Percentiles rank a stretch among this genome's conserved stretches.
Conservation (phyloP, 805 yeast genomes). For the Yarrowia alimentaria region DNA sequence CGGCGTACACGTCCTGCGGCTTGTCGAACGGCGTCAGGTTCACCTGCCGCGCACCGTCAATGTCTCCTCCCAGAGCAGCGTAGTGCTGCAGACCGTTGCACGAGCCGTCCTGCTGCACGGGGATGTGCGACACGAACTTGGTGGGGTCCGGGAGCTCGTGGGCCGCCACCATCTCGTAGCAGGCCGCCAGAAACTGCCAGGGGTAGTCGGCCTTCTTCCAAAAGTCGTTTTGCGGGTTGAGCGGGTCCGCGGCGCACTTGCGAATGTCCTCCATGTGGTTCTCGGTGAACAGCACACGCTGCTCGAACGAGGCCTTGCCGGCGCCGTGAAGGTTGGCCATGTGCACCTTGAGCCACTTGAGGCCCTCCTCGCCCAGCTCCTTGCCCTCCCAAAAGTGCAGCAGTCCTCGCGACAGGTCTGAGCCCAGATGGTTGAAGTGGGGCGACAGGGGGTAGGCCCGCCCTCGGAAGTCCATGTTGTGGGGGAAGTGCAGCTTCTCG, state of each 20-base stretch:
- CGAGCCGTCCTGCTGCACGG: slow-evolving; percentile 67
- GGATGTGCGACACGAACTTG: slow-evolving; percentile 49
- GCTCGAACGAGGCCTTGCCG: no score
- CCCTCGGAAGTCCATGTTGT: slow-evolving; percentile 62
- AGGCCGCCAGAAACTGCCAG: slow-evolving; percentile 60
- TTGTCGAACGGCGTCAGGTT: slow-evolving; percentile 54
- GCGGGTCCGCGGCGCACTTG: slow-evolving; percentile 51
- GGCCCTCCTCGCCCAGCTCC: slow-evolving; percentile 51
- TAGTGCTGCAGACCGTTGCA: slow-evolving; percentile 69
- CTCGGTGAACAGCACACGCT: no score
- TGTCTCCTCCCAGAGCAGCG: slow-evolving; percentile 69
- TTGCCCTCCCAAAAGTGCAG: slow-evolving; percentile 60
- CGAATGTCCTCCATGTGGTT: slow-evolving; percentile 47
- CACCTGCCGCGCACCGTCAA: slow-evolving; percentile 63
- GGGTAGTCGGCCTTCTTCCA: slow-evolving; percentile 62
- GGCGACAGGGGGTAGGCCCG: slow-evolving; percentile 66
- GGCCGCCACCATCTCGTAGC: slow-evolving; percentile 55
- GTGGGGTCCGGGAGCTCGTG: slow-evolving; percentile 50
- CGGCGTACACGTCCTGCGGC: slow-evolving; percentile 62
- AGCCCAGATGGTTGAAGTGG: slow-evolving; percentile 61
- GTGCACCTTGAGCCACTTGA: slow-evolving; percentile 62
- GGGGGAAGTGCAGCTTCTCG: slow-evolving; percentile 60
- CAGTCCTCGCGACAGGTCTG: slow-evolving; percentile 58
- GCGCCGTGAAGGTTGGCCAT: slow-evolving; percentile 59
- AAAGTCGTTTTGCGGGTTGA: slow-evolving; percentile 45